Evolutionary conservation across 345 rosid genomes (phyloP).

Genomic region (Carallia pectinifolia): DNA sequence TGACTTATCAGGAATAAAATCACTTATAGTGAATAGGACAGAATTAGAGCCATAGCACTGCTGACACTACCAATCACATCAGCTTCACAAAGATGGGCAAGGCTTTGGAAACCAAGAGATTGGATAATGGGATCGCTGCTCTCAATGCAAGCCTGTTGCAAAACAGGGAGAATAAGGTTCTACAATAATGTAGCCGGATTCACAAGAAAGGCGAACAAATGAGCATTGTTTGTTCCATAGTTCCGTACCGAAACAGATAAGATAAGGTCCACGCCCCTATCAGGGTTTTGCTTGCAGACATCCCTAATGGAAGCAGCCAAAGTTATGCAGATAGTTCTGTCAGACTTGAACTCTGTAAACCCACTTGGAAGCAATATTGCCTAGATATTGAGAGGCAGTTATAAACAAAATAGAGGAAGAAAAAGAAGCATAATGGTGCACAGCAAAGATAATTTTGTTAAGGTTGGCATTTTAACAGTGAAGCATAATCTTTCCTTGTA

Average conservation of each 20-base stretch:
- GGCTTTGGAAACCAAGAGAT: conserved; percentile 92
- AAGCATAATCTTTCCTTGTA: background rate
- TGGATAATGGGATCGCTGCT: conserved; percentile 63
- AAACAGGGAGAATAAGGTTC: conserved; percentile 7
- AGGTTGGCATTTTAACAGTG: background rate
- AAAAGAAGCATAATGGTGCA: background rate
- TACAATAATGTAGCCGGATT: background rate
- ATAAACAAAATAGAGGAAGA: conserved; percentile 14
- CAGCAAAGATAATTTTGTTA: background rate
- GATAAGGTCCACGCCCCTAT: conserved; percentile 96
- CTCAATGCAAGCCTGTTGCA: conserved; percentile 79
- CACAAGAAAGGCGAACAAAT: background rate
- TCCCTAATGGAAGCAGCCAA: conserved; percentile 79
- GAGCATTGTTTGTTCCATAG: conserved; percentile 7
- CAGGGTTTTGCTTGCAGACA: conserved; percentile 81
- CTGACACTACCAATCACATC: conserved; percentile 75
- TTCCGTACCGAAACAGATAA: conserved; percentile 84
- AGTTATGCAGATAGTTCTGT: conserved; percentile 64
- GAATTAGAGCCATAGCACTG: conserved; percentile 9
- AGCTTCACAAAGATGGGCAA: conserved; percentile 92
- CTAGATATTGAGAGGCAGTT: conserved; percentile 37
- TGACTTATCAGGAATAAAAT: too few relatives aligned
- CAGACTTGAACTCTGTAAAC: conserved; percentile 52
- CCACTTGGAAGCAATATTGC: conserved; percentile 60
- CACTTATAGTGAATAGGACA: too few relatives aligned